Evolutionary conservation across 768 basidiomycete genomes (phyloP).

Genomic region (Xerocomellus chrysenteron): DNA sequence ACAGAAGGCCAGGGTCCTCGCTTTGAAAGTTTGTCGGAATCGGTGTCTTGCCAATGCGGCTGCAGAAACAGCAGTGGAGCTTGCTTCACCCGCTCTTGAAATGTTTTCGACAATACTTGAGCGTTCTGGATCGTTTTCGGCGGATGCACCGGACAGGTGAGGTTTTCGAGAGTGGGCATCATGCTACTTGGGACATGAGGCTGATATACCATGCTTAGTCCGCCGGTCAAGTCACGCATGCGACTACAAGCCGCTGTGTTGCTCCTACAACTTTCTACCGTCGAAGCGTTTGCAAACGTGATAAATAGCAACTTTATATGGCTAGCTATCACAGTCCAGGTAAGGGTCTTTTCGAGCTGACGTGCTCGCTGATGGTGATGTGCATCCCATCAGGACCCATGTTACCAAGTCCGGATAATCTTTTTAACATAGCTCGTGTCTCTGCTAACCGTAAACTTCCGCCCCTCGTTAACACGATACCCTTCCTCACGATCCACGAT

Average conservation of each 20-base stretch:
- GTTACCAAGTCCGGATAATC: conserved; percentile 76
- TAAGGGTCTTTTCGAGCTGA: conserved; percentile 33
- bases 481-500: conserved; percentile 88
- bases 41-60: conserved; percentile 69
- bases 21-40: conserved; percentile 80
- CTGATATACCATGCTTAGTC: conserved; percentile 37
- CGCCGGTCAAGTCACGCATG: conserved; percentile 69
- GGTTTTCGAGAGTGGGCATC: conserved; percentile 16
- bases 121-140: conserved; percentile 62
- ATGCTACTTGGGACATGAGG: background rate
- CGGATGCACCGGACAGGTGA: conserved; percentile 52
- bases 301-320: conserved; percentile 63
- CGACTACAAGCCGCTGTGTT: conserved; percentile 81
- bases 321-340: conserved; percentile 76
- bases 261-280: conserved; percentile 70
- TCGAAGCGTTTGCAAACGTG: conserved; percentile 53
- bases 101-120: conserved; percentile 73
- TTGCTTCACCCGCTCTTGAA: conserved; percentile 73
- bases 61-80: conserved; percentile 57
- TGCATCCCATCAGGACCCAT: conserved; percentile 62
- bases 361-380: background rate
- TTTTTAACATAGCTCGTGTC: conserved; percentile 76
- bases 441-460: conserved; percentile 67
- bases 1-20: conserved; percentile 68
- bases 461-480: conserved; percentile 75